A percentile compares a stretch with the other conserved stretches of the same genome.
Evolutionary conservation across 2,329 filamentous ascomycete species (phyloP).

Genomic region (Fusarium abutilonis): DNA sequence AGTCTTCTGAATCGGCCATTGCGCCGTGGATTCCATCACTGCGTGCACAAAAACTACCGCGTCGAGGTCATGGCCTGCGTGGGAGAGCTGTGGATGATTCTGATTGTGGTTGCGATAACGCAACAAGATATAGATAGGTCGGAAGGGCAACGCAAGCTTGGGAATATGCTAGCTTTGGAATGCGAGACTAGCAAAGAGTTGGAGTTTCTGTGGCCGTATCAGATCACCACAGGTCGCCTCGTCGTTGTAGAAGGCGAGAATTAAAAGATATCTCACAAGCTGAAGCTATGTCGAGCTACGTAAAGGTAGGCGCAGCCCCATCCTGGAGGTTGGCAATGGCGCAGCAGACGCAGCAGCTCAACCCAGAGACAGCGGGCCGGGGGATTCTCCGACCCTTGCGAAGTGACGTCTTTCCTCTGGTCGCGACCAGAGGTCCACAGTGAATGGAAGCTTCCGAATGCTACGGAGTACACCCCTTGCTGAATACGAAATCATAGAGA

Average conservation of each 20-base stretch:
- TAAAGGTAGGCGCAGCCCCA: conserved; percentile 40
- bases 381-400: conserved; percentile 42
- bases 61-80: conserved; percentile 44
- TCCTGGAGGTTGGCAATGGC: conserved; percentile 40
- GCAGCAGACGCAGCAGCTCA: conserved; percentile 27
- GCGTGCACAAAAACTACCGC: conserved; percentile 44
- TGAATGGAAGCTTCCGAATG: conserved; percentile 29
- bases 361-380: conserved; percentile 38
- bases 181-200: conserved; percentile 1
- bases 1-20: conserved; percentile 62
- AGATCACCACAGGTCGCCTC: not conserved
- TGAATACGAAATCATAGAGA: conserved; percentile 15
- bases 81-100: conserved; percentile 23
- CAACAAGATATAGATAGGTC: conserved; percentile 24
- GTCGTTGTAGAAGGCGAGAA: conserved; percentile 9
- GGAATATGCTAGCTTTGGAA: conserved; percentile 5
- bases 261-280: conserved; percentile 31
- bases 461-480: conserved; percentile 21
- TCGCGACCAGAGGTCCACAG: conserved; percentile 30
- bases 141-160: conserved; percentile 30
- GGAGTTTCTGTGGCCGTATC: not conserved
- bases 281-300: conserved; percentile 43
- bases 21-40: conserved; percentile 55
- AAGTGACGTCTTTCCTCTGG: conserved; percentile 41
- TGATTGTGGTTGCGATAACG: conserved; percentile 37